phyloP scores from a whole-genome alignment of 2,329 filamentous ascomycete genomes.

The Thyridium curvatum region DNA sequence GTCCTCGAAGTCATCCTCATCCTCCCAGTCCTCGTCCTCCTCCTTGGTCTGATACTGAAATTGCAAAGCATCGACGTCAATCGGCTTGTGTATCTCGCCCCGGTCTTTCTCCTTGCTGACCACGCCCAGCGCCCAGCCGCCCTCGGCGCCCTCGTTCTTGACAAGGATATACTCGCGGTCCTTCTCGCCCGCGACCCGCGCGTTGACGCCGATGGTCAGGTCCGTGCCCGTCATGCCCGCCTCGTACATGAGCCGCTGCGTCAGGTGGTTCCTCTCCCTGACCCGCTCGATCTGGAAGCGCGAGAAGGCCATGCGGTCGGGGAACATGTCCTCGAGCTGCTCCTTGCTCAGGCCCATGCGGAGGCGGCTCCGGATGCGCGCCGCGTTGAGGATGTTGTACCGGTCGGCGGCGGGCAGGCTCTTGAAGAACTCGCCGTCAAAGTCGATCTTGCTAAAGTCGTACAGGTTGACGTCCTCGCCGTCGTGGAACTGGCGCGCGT shows the following conservation, averaged over 20 bases:
- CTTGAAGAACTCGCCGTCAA: conserved; percentile 90
- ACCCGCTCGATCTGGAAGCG: conserved; percentile 95
- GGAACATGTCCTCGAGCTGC: conserved; percentile 93
- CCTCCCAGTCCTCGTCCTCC: conserved; percentile 53
- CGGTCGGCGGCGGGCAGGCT: conserved; percentile 84
- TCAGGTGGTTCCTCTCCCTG: conserved; percentile 85
- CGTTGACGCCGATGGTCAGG: conserved; percentile 57
- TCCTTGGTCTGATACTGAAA: conserved; percentile 50
- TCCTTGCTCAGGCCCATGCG: conserved; percentile 97
- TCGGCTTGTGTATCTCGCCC: conserved; percentile 78
- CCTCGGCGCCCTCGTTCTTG: conserved; percentile 90
- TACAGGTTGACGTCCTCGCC: conserved; percentile 90
- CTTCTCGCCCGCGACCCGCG: conserved; percentile 74
- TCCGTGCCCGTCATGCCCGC: conserved; percentile 82
- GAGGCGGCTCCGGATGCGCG: conserved; percentile 76
- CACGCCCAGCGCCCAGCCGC: conserved; percentile 92
- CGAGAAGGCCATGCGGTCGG: conserved; percentile 94
- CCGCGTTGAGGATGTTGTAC: conserved; percentile 96
- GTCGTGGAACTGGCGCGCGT: conserved; percentile 84
- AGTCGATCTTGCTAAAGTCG: conserved; percentile 98
- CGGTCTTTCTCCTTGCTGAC: conserved; percentile 79
- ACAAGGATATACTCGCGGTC: conserved; percentile 93
- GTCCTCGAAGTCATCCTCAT: conserved; percentile 83
- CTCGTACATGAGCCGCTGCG: conserved; percentile 89
- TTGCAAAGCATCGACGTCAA: conserved; percentile 73